These are phyloP conservation scores for sorghum (Sorghum bicolor) DNA, from an alignment of 176 grass and related monocot species.

Conservation along the genomic window Sorghum_bicolor_NCBIv3 NC_012879.2:53024001-53024500, in stretches of 20 bases:
- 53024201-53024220: not conserved
- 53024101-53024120: constrained; percentile 3
- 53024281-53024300: not conserved
- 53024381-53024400: not conserved
- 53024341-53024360: not conserved
- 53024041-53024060: constrained; percentile 14
- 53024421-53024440: not conserved
- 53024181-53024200: not conserved
- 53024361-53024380: not conserved
- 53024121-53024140: not conserved
- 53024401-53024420: not conserved
- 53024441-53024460: not conserved
- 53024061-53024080: constrained; percentile 2
- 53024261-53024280: not conserved
- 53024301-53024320: not conserved
- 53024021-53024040: constrained; percentile 22
- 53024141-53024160: not conserved
- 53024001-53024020: constrained; percentile 25
- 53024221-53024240: not conserved
- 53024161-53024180: not conserved
- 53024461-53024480: not conserved
- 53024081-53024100: not conserved
- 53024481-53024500: not conserved
- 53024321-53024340: not conserved
- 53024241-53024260: not conserved